Conservation (phyloP, 2,329 filamentous ascomycete genomes). For the Grosmannia clavigera region DNA sequence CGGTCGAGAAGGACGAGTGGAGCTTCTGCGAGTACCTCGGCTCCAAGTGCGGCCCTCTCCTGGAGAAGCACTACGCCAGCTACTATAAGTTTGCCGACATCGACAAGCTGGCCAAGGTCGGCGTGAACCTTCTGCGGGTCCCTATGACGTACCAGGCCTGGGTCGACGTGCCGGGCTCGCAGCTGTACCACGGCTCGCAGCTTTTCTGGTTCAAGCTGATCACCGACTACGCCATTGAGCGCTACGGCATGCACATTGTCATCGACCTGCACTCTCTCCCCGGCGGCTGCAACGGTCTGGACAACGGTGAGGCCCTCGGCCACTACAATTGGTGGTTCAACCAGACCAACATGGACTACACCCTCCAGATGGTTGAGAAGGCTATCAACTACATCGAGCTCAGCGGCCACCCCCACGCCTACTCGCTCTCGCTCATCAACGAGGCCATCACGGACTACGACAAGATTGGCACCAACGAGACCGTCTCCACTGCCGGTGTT, state of each 20-base stretch:
- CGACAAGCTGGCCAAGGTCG: constrained; percentile 3
- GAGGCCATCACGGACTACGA: constrained; percentile 1
- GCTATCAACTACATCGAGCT: constrained; percentile 1
- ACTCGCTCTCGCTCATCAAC: constrained; percentile 5
- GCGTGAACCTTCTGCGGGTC: constrained; percentile 5
- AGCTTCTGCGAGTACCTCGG: constrained; percentile 5
- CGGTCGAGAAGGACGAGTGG: constrained; percentile 4
- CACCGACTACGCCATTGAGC: constrained; percentile 1
- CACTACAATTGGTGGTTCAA: constrained; percentile 7
- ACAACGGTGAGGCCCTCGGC: constrained; percentile 1
- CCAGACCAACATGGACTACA: constrained; percentile 7
- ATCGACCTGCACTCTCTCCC: constrained; percentile 5
- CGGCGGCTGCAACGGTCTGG: constrained; percentile 4
- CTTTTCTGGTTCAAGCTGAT: constrained; percentile 1
- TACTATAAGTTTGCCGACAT: constrained; percentile 5
- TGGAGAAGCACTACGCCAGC: constrained; percentile 5
- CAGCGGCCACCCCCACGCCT: constrained; percentile 2
- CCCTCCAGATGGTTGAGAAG: constrained; percentile 1
- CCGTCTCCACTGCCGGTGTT: background rate
- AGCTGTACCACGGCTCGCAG: constrained; percentile 4
- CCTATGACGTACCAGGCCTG: constrained; percentile 5
- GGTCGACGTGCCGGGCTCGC: constrained; percentile 1
- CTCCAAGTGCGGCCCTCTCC: background rate
- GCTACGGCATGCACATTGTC: constrained; percentile 5
- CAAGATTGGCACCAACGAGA: constrained; percentile 1